Base-by-base conservation (phyloP, 2,329 filamentous ascomycete species). In the Aureobasidium sp. region DNA sequence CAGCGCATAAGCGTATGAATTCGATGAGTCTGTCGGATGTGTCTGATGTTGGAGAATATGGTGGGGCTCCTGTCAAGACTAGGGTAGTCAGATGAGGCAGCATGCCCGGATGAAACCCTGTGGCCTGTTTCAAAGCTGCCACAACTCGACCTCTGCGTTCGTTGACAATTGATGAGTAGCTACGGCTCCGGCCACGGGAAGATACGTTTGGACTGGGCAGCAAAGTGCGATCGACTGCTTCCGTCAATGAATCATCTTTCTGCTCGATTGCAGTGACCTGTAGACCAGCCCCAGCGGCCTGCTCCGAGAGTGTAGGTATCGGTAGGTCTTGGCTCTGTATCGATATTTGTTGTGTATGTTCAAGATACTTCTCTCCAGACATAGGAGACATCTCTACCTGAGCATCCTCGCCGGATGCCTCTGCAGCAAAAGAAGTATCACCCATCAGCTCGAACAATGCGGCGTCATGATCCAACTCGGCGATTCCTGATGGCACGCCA, bases 1-100 rank as follows among this genome's bases (percentile, higher is more conserved):
- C 72, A 12, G 79, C 78, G 59, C 79, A 82, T 38, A 75, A 72
- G 48, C 70, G 74, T 56, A 83, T 76, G 62, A 81, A 83, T 11
- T 72, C 66, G 40, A 74, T 76, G 4, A 84, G 64, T 10, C 67
- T 67, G 16, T 79, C 66, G 1, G 68, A 60, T 2, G 74, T 74
- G 22, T 70, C 70, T 4, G 66, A 68, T 25, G 56, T 50, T 21
- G 58, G 7, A 2, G 63, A 60, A 17, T 54, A 58, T 2, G 61
- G 25, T 0, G 80, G 80, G 1, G 83, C 72, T 56, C 79, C 74
- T 1, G 79, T 82, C 39, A 84, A 65, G 2, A 80, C 71, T 4
- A 84, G 62, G 0, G 76, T 79, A 47, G 74, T 71, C 7, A 82
- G 61, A 45, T 76, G 74, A 10, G 78, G 74, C 3, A 82, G 64